Conservation (phyloP, 192 early-diverging fungal species). For the Coemansia sp. region DNA sequence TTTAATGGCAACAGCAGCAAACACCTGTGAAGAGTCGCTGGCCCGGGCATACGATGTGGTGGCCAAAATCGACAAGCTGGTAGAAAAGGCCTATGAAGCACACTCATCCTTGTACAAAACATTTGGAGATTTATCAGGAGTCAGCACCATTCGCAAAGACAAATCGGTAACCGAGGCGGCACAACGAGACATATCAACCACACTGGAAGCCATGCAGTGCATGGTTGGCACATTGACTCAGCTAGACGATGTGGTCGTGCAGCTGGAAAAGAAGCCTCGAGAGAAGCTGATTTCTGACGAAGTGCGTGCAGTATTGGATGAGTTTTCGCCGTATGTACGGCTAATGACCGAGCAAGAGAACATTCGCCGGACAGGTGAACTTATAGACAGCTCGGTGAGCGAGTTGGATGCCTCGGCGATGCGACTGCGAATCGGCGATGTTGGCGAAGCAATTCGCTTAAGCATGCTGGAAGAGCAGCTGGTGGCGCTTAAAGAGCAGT, state of each 20-base stretch:
- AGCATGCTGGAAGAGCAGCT: conserved; percentile 29
- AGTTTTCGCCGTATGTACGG: conserved; percentile 39
- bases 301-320: conserved; percentile 27
- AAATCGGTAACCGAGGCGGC: conserved; percentile 46
- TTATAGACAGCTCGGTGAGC: conserved; percentile 28
- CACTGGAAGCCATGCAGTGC: conserved; percentile 37
- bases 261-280: conserved; percentile 47
- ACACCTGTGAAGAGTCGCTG: conserved; percentile 26
- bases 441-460: conserved; percentile 35
- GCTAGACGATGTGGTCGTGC: conserved; percentile 22
- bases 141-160: conserved; percentile 51
- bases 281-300: conserved; percentile 45
- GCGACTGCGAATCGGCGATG: conserved; percentile 46
- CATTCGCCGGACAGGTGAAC: conserved; percentile 18
- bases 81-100: conserved; percentile 48
- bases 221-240: conserved; percentile 39
- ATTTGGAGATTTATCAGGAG: conserved; percentile 46
- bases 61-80: conserved; percentile 29
- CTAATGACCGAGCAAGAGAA: conserved; percentile 41
- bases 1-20: neutral
- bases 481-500: conserved; percentile 13
- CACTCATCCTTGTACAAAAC: conserved; percentile 47
- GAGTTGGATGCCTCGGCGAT: conserved; percentile 49
- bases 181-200: conserved; percentile 38
- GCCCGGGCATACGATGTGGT: conserved; percentile 27